phyloP scores from a whole-genome alignment of 169 alveolate genomes.

The Sarcocystis neurona region DNA sequence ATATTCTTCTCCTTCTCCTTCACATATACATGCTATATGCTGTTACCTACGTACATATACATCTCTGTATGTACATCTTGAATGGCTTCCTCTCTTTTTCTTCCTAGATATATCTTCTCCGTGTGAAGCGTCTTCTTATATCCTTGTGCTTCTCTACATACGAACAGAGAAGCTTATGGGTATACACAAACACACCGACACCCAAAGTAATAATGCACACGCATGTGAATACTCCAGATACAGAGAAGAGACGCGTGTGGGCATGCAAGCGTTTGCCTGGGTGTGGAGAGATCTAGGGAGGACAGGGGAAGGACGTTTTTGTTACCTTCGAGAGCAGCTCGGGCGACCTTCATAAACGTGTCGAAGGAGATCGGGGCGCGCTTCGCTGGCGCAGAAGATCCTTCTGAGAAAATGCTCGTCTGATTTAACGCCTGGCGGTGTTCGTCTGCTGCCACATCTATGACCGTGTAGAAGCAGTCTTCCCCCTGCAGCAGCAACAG shows the following conservation, averaged over 20 bases:
- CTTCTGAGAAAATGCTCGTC: constrained; percentile 47
- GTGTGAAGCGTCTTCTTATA: too few relatives aligned
- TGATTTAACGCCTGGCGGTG: constrained; percentile 53
- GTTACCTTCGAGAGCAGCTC: constrained; percentile 47
- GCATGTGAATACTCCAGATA: neutral
- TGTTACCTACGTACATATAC: too few relatives aligned
- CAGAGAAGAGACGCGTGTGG: neutral
- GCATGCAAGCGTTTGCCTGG: neutral
- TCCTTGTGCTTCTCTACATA: too few relatives aligned
- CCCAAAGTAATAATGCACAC: neutral
- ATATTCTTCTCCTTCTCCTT: too few relatives aligned
- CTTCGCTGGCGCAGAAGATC: constrained; percentile 23
- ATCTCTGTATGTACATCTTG: too few relatives aligned
- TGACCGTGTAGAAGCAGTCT: constrained; percentile 59
- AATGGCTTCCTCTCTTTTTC: too few relatives aligned
- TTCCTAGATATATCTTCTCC: too few relatives aligned
- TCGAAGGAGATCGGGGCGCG: constrained; percentile 45
- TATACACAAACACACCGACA: too few relatives aligned
- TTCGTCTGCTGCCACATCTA: constrained; percentile 53
- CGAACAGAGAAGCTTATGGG: too few relatives aligned
- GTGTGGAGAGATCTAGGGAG: neutral
- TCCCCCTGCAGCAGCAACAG: constrained; percentile 33
- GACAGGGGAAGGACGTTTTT: neutral
- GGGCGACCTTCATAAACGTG: constrained; percentile 38
- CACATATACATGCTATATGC: too few relatives aligned